Evolutionary conservation across 768 basidiomycete species (phyloP), one percentile per base, ranked within the genome.

Genomic region (Kwoniella europaea): DNA sequence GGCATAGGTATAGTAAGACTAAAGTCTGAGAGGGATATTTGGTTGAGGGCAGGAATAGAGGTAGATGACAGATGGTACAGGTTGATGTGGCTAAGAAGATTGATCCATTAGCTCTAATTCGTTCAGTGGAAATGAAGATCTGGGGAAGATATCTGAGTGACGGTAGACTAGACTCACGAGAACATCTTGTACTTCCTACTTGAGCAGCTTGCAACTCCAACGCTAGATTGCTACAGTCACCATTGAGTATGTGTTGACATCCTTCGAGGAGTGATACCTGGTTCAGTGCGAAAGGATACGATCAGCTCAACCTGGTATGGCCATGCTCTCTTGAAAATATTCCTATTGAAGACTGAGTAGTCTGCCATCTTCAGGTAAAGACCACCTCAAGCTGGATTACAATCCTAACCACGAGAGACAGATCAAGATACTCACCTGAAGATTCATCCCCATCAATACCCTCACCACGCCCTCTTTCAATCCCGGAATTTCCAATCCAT

Each of bases 401-500:
- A 29, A 29, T 29, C 3, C 29, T 4, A 29, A 29, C 3, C 29
- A 29, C 29, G 29, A 29, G 6, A 29, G 29, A 29, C 29, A 58
- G 12, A 46, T 22, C 12, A 4, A 16, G 6, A 29, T 10, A 69
- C 82, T 41, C 53, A 85, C 85, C 76, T 87, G 96, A 7, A 98
- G 85, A 79, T 98, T 93, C 80, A 95, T 97, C 79, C 97, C 95
- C 73, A 96, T 94, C 61, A 99, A 85, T 65, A 99, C 98, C 87
- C 97, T 98, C 85, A 98, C 92, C 43, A 98, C 84, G 4, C 96
- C 94, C 61, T 91, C 90, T 81, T 97, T 95, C 69, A 99, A 86
- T 0, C 96, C 96, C 0, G 94, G 94, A 57, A 99, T 98, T 84
- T 98, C 94, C 3, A 98, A 86, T 2, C 97, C 95, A 75, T 98